Evolutionary conservation across 2,329 filamentous ascomycete species (phyloP).

Genomic region (Clonostachys sp.): DNA sequence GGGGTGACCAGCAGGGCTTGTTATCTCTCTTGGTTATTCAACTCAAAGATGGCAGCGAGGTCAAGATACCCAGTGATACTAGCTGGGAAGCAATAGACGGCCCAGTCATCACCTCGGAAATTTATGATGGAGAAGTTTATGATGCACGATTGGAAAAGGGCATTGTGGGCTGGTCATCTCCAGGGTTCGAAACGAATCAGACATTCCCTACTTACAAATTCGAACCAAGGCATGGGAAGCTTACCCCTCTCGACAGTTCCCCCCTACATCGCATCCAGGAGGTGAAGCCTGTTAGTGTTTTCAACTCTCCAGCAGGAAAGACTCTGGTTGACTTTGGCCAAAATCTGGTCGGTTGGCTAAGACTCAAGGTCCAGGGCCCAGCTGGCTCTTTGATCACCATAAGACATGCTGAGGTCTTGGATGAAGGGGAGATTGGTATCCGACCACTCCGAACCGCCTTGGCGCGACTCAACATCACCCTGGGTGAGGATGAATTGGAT

Average conservation of each 20-base stretch:
- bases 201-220: slow-evolving; percentile 16
- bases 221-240: slow-evolving; percentile 14
- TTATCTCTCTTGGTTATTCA: slow-evolving; percentile 30
- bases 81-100: slow-evolving; percentile 27
- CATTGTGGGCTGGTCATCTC: slow-evolving; percentile 15
- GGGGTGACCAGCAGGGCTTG: slow-evolving; percentile 30
- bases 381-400: slow-evolving; percentile 36
- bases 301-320: slow-evolving; percentile 31
- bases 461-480: slow-evolving; percentile 30
- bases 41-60: slow-evolving; percentile 18
- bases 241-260: slow-evolving; percentile 34
- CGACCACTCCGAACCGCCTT: slow-evolving; percentile 35
- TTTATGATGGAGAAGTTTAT: slow-evolving; percentile 50
- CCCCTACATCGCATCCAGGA: slow-evolving; percentile 32
- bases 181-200: slow-evolving; percentile 11
- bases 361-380: slow-evolving; percentile 27
- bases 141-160: slow-evolving; percentile 28
- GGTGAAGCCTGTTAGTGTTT: slow-evolving; percentile 19
- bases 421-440: slow-evolving; percentile 35
- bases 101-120: slow-evolving; percentile 28
- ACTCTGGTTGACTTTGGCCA: slow-evolving; percentile 51
- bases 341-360: slow-evolving; percentile 48
- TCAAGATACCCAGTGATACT: slow-evolving; percentile 25
- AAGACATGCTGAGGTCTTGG: slow-evolving; percentile 50
- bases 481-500: slow-evolving; percentile 7